Evolutionary conservation across 108 stramenopile genomes (phyloP).

Genomic region (Cyclotella atomus): DNA sequence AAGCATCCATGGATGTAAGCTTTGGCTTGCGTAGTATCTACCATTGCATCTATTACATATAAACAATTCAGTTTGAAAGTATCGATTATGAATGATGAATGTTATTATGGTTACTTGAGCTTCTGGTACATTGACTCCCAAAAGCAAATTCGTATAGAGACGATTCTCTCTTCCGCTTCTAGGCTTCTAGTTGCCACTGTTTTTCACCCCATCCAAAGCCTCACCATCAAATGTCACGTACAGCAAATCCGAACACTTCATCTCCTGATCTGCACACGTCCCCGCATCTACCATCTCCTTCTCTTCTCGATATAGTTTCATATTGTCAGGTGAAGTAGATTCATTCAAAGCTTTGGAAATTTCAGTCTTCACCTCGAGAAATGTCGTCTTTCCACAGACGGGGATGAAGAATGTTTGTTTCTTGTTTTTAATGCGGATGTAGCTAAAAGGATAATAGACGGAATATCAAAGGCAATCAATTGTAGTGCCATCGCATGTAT

Average conservation of each 20-base stretch:
- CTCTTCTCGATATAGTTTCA: background rate
- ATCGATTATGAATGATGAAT: too few relatives aligned
- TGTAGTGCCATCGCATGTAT: too few relatives aligned
- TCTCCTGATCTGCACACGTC: background rate
- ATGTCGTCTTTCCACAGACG: slow-evolving; percentile 52
- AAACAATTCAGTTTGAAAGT: too few relatives aligned
- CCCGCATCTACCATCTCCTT: background rate
- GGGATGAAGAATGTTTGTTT: slow-evolving; percentile 74
- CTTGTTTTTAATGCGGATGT: slow-evolving; percentile 61
- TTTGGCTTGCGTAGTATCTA: too few relatives aligned
- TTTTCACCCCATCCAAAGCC: background rate
- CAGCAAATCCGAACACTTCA: background rate
- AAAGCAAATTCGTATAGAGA: too few relatives aligned
- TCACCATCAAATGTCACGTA: background rate
- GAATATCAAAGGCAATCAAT: too few relatives aligned
- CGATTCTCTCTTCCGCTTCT: too few relatives aligned
- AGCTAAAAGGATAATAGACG: slow-evolving; percentile 17
- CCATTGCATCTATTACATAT: too few relatives aligned
- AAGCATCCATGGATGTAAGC: too few relatives aligned
- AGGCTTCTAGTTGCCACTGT: too few relatives aligned
- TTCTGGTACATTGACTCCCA: too few relatives aligned
- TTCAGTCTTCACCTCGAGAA: slow-evolving; percentile 59
- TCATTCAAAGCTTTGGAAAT: slow-evolving; percentile 44
- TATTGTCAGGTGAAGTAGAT: slow-evolving; percentile 34
- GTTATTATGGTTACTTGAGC: too few relatives aligned